Evolutionary conservation across 352 stramenopile genomes (phyloP).

Genomic region (Poterioochromonas sp.): DNA sequence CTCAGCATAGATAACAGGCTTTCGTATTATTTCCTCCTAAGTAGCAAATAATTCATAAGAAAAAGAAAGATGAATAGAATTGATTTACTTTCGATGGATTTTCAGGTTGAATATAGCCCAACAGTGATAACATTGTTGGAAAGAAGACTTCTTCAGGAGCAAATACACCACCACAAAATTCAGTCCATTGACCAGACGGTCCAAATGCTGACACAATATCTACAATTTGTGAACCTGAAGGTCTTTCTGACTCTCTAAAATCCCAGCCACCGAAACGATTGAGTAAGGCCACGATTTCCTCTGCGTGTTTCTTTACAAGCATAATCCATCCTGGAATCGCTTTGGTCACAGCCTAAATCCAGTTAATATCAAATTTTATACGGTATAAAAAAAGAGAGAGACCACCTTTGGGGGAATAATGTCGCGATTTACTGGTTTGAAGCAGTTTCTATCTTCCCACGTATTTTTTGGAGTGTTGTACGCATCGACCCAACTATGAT

Average conservation of each 20-base stretch:
- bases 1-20: neutral
- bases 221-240: neutral
- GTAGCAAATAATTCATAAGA: neutral
- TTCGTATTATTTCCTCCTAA: neutral
- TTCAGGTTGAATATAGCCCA: constrained; percentile 11
- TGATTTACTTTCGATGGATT: neutral
- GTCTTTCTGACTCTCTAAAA: neutral
- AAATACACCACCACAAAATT: neutral
- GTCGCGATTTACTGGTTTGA: neutral
- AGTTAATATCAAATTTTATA: too few relatives aligned
- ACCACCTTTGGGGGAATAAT: neutral
- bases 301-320: neutral
- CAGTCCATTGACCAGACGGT: neutral
- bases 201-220: constrained; percentile 7
- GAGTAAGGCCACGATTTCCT: neutral
- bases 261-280: neutral
- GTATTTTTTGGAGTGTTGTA: neutral
- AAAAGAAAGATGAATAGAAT: neutral
- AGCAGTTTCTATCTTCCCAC: neutral
- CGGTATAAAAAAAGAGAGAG: too few relatives aligned
- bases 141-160: constrained; percentile 31
- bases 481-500: constrained; percentile 18
- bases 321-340: constrained; percentile 19
- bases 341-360: constrained; percentile 3
- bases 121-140: constrained; percentile 5